phyloP scores from a whole-genome alignment of 1,139 yeast species.

The Arxiozyma bovina region DNA sequence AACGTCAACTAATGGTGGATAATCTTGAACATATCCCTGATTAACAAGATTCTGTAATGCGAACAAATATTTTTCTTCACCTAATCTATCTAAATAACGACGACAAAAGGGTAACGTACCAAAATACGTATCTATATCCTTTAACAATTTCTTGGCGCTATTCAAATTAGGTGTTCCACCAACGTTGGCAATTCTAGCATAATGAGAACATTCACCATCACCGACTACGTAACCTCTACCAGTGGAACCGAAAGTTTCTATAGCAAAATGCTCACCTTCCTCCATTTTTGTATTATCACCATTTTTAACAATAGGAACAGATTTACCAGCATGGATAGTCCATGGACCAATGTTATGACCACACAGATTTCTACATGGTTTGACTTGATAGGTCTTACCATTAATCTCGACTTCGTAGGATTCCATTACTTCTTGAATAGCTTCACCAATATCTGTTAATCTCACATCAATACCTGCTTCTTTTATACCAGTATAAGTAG shows the following conservation, averaged over 20 bases:
- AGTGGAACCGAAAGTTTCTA: conserved; percentile 95
- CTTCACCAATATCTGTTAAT: conserved; percentile 89
- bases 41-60: conserved; percentile 84
- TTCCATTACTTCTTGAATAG: conserved; percentile 95
- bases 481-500: conserved; percentile 86
- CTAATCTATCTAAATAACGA: conserved; percentile 82
- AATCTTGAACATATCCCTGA: conserved; percentile 81
- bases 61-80: conserved; percentile 82
- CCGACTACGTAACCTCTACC: conserved; percentile 84
- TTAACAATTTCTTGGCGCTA: conserved; percentile 58
- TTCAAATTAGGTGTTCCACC: conserved; percentile 48
- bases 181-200: conserved; percentile 54
- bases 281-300: conserved; percentile 96
- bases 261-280: conserved; percentile 96
- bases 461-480: conserved; percentile 96
- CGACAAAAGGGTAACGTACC: conserved; percentile 97
- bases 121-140: conserved; percentile 65
- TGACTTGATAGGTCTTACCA: conserved; percentile 78
- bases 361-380: conserved; percentile 81
- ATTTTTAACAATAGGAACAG: conserved; percentile 90
- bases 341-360: conserved; percentile 88
- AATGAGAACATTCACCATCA: conserved; percentile 92
- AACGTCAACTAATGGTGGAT: conserved; percentile 89
- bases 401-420: conserved; percentile 84
- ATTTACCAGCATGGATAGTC: conserved; percentile 86